Percentiles rank a stretch among this genome's conserved stretches.
phyloP scores from a whole-genome alignment of 2,329 filamentous ascomycete species.

The Penicillium sp. region DNA sequence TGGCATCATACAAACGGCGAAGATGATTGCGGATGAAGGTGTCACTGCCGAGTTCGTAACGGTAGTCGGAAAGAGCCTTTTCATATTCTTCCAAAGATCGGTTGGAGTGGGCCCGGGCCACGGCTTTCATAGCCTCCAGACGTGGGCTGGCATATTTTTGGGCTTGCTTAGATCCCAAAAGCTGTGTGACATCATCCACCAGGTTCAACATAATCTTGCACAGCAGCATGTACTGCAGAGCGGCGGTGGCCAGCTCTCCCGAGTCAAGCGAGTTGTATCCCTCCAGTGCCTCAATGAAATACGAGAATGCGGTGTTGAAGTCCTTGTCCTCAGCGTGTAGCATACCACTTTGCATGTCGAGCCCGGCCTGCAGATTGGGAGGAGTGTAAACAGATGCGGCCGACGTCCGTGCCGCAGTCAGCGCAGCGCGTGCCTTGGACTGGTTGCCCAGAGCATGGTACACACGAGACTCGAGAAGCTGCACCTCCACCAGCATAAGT shows the following conservation, averaged over 20 bases:
- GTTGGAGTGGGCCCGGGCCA: conserved; percentile 92
- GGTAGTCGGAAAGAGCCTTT: conserved; percentile 82
- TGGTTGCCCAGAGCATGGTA: conserved; percentile 98
- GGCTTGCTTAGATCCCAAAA: conserved; percentile 95
- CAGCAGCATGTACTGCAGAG: conserved; percentile 97
- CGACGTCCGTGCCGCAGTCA: conserved; percentile 91
- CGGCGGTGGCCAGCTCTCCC: conserved; percentile 83
- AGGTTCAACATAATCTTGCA: conserved; percentile 99
- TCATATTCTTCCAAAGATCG: conserved; percentile 97
- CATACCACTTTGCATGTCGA: conserved; percentile 99
- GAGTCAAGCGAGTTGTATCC: conserved; percentile 95
- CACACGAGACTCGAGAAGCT: conserved; percentile 92
- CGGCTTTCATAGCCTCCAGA: conserved; percentile 98
- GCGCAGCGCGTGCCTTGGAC: conserved; percentile 88
- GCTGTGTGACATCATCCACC: conserved; percentile 89
- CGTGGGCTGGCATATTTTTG: conserved; percentile 94
- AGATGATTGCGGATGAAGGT: conserved; percentile 97
- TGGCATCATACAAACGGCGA: conserved; percentile 91
- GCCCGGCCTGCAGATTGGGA: conserved; percentile 87
- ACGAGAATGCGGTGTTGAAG: conserved; percentile 98
- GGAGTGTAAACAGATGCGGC: conserved; percentile 97
- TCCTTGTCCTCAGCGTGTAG: conserved; percentile 97
- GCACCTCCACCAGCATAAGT: conserved; percentile 94
- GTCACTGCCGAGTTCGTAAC: conserved; percentile 90
- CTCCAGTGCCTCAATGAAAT: conserved; percentile 98